Percentiles rank a stretch among this genome's conserved stretches.
Conservation (phyloP, 345 rosid genomes). For the Eucalyptus cladocalyx region DNA sequence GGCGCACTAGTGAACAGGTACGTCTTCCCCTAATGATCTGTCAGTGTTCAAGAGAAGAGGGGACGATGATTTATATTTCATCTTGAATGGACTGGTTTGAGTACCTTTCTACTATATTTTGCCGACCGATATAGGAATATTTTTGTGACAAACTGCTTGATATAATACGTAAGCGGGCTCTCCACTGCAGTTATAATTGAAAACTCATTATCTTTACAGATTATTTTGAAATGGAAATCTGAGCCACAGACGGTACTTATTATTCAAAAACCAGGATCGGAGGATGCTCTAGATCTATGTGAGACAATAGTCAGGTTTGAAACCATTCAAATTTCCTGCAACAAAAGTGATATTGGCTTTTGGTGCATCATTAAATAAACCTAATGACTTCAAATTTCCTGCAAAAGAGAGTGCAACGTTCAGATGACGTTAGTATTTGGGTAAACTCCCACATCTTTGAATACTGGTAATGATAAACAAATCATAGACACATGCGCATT, state of each 20-base stretch:
- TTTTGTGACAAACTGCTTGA: neutral
- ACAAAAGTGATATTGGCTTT: neutral
- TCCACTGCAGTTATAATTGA: slow-evolving; percentile 3
- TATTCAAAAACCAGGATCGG: slow-evolving; percentile 77
- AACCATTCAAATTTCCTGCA: neutral
- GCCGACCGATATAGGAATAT: neutral
- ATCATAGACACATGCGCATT: neutral
- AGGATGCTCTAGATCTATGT: slow-evolving; percentile 59
- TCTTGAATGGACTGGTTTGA: neutral
- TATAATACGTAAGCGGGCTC: neutral
- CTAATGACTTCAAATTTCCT: neutral
- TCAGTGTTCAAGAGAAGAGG: neutral
- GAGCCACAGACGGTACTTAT: slow-evolving; percentile 82
- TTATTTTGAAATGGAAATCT: slow-evolving; percentile 83
- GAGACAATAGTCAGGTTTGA: slow-evolving; percentile 74
- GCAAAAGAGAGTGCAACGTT: neutral
- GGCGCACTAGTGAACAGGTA: slow-evolving; percentile 93
- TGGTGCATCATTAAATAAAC: neutral
- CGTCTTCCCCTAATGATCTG: neutral
- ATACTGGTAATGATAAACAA: neutral
- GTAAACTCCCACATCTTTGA: neutral
- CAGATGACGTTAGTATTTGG: neutral
- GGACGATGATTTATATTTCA: neutral
- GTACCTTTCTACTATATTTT: neutral
- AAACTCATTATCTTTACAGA: slow-evolving; percentile 38